phyloP scores from a whole-genome alignment of 257 asterid species.

The Salvia rosmarinus region DNA sequence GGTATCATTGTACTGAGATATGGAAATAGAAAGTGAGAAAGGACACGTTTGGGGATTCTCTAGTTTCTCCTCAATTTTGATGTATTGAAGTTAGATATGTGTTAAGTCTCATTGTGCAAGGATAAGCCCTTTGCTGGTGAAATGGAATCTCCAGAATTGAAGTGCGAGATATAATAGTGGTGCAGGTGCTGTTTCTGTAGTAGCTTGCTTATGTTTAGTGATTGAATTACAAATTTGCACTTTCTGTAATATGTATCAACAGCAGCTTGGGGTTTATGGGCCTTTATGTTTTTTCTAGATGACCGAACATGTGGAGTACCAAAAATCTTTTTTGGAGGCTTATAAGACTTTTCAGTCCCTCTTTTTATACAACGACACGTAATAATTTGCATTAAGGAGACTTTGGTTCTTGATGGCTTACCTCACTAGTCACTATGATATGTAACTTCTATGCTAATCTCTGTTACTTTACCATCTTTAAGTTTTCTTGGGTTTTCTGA shows the following conservation, averaged over 20 bases:
- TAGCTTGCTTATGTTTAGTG: slow-evolving; percentile 24
- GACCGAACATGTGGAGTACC: slow-evolving; percentile 22
- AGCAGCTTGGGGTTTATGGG: slow-evolving; percentile 22
- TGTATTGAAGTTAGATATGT: slow-evolving; percentile 1
- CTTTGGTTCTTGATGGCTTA: slow-evolving; percentile 9
- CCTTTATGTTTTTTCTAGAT: slow-evolving; percentile 27
- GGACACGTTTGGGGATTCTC: slow-evolving; percentile 30
- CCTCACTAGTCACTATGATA: slow-evolving; percentile 14
- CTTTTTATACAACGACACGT: slow-evolving; percentile 5
- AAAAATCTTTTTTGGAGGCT: neutral
- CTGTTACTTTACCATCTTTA: slow-evolving; percentile 4
- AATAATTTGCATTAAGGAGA: slow-evolving; percentile 9
- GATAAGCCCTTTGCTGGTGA: slow-evolving; percentile 20
- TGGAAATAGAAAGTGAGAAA: slow-evolving; percentile 21
- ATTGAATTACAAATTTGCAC: slow-evolving; percentile 19
- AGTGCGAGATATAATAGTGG: neutral
- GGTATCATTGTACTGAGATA: neutral
- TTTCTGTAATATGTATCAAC: slow-evolving; percentile 21
- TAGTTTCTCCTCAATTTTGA: slow-evolving; percentile 17
- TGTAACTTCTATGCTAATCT: slow-evolving; percentile 20
- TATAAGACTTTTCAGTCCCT: slow-evolving; percentile 8
- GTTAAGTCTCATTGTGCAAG: slow-evolving; percentile 8
- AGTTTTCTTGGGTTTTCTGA: neutral
- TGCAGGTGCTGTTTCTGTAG: slow-evolving; percentile 17
- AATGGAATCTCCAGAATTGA: slow-evolving; percentile 20